phyloP scores from a whole-genome alignment of 176 grass and related monocot species.

The Stipa capillata region DNA sequence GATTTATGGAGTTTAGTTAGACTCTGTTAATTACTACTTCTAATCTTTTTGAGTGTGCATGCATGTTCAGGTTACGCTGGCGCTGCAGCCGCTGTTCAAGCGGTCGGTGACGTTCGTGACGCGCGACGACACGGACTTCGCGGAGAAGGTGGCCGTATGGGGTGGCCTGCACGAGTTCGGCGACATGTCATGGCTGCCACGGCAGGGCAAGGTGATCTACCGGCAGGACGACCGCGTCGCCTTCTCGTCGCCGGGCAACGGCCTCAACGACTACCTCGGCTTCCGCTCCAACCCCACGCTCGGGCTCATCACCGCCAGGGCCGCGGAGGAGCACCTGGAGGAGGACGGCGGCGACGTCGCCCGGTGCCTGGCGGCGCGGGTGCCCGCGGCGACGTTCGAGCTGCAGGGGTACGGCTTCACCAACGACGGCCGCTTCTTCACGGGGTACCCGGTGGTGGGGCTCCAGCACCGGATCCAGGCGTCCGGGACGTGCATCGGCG shows the following conservation, averaged over 20 bases:
- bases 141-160: neutral
- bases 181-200: slow-evolving; percentile 26
- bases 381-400: neutral
- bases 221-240: slow-evolving; percentile 18
- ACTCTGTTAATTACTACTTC: no score
- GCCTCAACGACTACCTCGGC: neutral
- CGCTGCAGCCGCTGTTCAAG: slow-evolving; percentile 18
- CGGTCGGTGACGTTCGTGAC: slow-evolving; percentile 1
- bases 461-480: slow-evolving; percentile 37
- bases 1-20: neutral
- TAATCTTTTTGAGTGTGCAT: neutral
- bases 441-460: slow-evolving; percentile 30
- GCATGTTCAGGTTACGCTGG: slow-evolving; percentile 11
- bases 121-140: slow-evolving; percentile 20
- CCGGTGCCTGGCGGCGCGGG: slow-evolving; percentile 2
- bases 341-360: neutral
- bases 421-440: slow-evolving; percentile 35
- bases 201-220: slow-evolving; percentile 15
- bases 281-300: neutral
- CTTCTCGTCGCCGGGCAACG: neutral
- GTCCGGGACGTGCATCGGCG: slow-evolving; percentile 13
- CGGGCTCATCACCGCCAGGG: neutral
- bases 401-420: slow-evolving; percentile 26
- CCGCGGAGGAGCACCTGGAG: neutral
- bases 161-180: slow-evolving; percentile 23